These are phyloP conservation scores for Botrytis fabae DNA, from an alignment of 2,329 filamentous ascomycete species.

Conservation along the genomic window DNA sequence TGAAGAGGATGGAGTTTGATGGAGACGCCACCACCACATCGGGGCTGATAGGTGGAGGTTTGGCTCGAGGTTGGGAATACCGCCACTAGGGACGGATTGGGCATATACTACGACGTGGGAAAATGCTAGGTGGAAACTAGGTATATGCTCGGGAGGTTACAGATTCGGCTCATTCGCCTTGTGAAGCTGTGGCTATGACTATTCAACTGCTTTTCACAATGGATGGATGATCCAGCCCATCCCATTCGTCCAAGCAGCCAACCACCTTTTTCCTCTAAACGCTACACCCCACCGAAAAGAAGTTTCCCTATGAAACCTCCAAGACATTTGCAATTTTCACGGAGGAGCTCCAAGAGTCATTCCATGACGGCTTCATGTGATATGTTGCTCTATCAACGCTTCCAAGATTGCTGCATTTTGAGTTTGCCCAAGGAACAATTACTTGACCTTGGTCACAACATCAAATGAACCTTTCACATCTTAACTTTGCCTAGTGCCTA, in stretches of 20 bases:
- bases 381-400: background rate
- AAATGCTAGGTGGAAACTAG: too few species aligned
- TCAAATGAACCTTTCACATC: background rate
- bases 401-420: background rate
- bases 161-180: background rate
- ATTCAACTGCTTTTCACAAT: background rate
- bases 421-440: background rate
- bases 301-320: background rate
- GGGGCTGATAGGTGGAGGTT: background rate
- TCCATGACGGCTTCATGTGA: background rate
- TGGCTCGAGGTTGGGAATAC: background rate
- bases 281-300: background rate
- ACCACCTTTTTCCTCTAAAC: slow-evolving; percentile 5
- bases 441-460: background rate
- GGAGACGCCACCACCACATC: background rate
- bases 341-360: background rate
- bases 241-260: background rate
- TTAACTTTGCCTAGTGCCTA: background rate
- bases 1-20: background rate
- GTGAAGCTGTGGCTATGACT: background rate
- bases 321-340: background rate
- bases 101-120: background rate
- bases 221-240: background rate
- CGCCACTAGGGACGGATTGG: background rate
- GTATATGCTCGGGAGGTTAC: background rate